Conservation (phyloP, 2,329 filamentous ascomycete species). For the Colletotrichum musae region DNA sequence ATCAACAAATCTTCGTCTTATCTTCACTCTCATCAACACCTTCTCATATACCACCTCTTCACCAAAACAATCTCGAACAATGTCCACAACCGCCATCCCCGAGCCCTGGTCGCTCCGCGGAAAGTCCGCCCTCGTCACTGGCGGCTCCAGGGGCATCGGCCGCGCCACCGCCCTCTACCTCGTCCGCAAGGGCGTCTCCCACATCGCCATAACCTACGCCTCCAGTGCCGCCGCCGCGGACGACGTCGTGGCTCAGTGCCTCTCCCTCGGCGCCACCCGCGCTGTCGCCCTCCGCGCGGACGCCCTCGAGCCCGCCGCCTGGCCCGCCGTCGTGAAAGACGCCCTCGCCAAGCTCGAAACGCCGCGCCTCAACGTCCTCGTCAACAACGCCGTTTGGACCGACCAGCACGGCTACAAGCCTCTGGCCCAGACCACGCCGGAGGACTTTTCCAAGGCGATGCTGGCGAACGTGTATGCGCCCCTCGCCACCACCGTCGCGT, state of each 20-base stretch:
- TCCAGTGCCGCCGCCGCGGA: slow-evolving; percentile 13
- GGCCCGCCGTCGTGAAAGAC: slow-evolving; percentile 3
- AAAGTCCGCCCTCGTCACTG: slow-evolving; percentile 25
- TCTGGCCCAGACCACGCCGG: background rate
- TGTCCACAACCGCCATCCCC: slow-evolving; percentile 2
- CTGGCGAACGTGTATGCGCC: slow-evolving; percentile 20
- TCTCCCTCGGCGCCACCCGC: slow-evolving; percentile 3
- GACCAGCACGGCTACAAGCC: background rate
- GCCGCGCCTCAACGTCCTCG: slow-evolving; percentile 16
- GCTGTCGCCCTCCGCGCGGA: slow-evolving; percentile 9
- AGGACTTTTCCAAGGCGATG: slow-evolving; percentile 15
- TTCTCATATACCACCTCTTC: too few relatives aligned
- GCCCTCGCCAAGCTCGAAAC: background rate
- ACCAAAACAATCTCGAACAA: background rate
- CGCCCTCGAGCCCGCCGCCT: background rate
- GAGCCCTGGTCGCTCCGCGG: slow-evolving; percentile 14
- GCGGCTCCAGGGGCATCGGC: slow-evolving; percentile 20
- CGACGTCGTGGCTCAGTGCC: background rate
- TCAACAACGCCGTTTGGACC: slow-evolving; percentile 21
- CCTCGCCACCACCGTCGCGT: slow-evolving; percentile 50
- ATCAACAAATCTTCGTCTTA: background rate
- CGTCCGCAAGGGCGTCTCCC: slow-evolving; percentile 16
- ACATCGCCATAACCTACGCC: slow-evolving; percentile 24
- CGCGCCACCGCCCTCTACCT: slow-evolving; percentile 14
- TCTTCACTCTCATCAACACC: too few relatives aligned